Conservation (phyloP, 2,329 filamentous ascomycete species). For the Pyrenophora tritici-repentis region DNA sequence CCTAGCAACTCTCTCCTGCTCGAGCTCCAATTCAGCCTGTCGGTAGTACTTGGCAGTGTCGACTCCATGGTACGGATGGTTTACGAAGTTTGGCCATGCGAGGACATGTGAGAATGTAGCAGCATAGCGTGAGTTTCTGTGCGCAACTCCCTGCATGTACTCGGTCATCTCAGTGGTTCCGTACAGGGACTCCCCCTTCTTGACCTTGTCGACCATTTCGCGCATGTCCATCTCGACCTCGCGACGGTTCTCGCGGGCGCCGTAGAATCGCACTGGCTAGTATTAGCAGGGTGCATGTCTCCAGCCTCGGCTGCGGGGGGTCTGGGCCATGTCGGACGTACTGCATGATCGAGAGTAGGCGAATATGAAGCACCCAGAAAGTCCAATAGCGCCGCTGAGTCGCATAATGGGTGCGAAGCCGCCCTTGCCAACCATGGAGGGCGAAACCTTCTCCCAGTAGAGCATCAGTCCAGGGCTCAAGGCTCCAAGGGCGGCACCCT, state of each 20-base stretch:
- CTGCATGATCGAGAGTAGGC: slow-evolving; percentile 83
- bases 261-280: slow-evolving; percentile 85
- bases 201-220: slow-evolving; percentile 97
- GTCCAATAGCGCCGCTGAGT: slow-evolving; percentile 71
- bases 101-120: slow-evolving; percentile 81
- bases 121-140: slow-evolving; percentile 89
- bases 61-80: slow-evolving; percentile 85
- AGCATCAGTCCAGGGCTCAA: slow-evolving; percentile 75
- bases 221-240: slow-evolving; percentile 96
- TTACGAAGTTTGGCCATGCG: slow-evolving; percentile 98
- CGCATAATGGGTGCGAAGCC: slow-evolving; percentile 85
- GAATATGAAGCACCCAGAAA: slow-evolving; percentile 79
- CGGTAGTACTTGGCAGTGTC: slow-evolving; percentile 99
- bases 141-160: slow-evolving; percentile 91
- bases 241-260: slow-evolving; percentile 86
- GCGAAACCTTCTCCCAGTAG: slow-evolving; percentile 81
- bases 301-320: neutral
- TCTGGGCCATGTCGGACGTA: slow-evolving; percentile 57
- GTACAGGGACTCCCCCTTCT: slow-evolving; percentile 87
- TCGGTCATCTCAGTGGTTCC: slow-evolving; percentile 77
- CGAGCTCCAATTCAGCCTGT: slow-evolving; percentile 91
- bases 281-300: slow-evolving; percentile 4
- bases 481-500: slow-evolving; percentile 70
- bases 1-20: slow-evolving; percentile 63
- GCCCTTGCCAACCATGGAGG: slow-evolving; percentile 80